Conservation (phyloP, 305 asterid genomes). For the Petunia hybrid region DNA sequence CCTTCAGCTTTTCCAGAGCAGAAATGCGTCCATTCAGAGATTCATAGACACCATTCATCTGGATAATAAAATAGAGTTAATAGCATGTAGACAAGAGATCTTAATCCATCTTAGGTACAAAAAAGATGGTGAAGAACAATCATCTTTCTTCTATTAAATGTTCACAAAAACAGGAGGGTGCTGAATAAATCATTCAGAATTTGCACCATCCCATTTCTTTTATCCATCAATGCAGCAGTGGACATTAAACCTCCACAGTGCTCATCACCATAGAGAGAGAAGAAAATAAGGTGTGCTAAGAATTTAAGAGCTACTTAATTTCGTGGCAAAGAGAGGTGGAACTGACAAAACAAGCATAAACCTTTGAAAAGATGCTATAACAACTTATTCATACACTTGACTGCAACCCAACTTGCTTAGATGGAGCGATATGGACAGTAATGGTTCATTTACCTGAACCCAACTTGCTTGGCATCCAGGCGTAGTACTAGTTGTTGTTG, state of each 20-base stretch:
- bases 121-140: background rate
- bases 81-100: constrained; percentile 7
- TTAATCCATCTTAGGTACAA: background rate
- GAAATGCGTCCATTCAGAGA: constrained; percentile 79
- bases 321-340: background rate
- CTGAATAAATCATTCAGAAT: background rate
- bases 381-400: background rate
- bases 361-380: background rate
- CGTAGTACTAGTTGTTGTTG: too few relatives aligned
- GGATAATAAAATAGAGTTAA: constrained; percentile 26
- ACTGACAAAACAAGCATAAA: constrained; percentile 21
- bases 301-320: background rate
- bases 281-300: background rate
- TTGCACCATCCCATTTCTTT: background rate
- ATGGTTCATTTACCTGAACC: too few relatives aligned
- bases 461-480: too few relatives aligned
- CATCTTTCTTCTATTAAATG: background rate
- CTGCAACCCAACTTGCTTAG: background rate
- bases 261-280: background rate
- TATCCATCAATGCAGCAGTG: background rate
- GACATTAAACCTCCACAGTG: background rate
- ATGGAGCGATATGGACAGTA: too few relatives aligned
- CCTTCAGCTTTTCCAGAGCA: constrained; percentile 73
- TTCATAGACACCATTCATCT: constrained; percentile 63
- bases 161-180: background rate